These are phyloP conservation scores for Annona cherimola DNA, from an alignment of 164 flowering plant species.

Conservation along the genomic window DNA sequence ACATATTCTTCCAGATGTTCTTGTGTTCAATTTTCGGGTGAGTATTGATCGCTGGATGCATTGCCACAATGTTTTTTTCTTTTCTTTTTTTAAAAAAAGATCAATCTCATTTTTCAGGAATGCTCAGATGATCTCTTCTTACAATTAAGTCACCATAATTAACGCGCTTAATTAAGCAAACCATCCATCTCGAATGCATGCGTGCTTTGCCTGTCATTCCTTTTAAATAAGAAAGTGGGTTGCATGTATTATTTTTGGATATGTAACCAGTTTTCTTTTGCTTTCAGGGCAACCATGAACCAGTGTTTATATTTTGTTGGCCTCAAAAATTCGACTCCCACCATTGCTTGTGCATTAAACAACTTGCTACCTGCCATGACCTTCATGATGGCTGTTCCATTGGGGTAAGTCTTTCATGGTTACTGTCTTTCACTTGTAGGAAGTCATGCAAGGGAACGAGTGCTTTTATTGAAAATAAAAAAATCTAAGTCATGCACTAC, in stretches of 20 bases:
- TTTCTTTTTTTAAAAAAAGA: neutral
- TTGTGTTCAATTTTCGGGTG: slow-evolving; percentile 63
- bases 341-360: slow-evolving; percentile 28
- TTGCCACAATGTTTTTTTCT: neutral
- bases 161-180: neutral
- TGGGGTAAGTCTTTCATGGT: slow-evolving; percentile 23
- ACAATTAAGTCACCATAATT: too few relatives aligned
- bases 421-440: too few relatives aligned
- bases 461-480: too few relatives aligned
- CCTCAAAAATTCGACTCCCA: slow-evolving; percentile 29
- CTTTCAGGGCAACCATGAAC: slow-evolving; percentile 32
- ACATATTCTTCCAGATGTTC: slow-evolving; percentile 41
- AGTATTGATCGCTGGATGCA: slow-evolving; percentile 6
- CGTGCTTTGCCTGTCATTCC: too few relatives aligned
- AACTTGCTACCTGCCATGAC: slow-evolving; percentile 36
- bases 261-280: too few relatives aligned
- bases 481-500: too few relatives aligned
- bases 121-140: too few relatives aligned
- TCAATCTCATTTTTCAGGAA: too few relatives aligned
- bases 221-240: too few relatives aligned
- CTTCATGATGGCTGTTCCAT: slow-evolving; percentile 32
- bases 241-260: too few relatives aligned
- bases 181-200: too few relatives aligned
- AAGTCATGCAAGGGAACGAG: too few relatives aligned
- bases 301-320: slow-evolving; percentile 34